These are phyloP conservation scores for Colletotrichum sojae DNA, from an alignment of 2,329 filamentous ascomycete species.

Conservation along the genomic window DNA sequence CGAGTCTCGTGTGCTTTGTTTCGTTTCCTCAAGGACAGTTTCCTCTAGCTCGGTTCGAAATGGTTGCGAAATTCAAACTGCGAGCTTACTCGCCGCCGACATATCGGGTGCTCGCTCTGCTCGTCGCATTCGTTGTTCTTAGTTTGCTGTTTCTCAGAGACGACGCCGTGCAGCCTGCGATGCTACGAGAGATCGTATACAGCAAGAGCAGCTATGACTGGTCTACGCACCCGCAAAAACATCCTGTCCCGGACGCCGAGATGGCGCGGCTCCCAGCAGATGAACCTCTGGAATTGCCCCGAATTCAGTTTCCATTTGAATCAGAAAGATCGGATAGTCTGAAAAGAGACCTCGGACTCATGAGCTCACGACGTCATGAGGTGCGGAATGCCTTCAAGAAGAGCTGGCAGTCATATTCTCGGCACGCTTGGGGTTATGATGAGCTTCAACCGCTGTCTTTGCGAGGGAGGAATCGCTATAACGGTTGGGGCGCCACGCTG, in stretches of 20 bases:
- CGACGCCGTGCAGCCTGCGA: conserved; percentile 6
- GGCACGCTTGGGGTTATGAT: conserved; percentile 61
- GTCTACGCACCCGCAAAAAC: conserved; percentile 40
- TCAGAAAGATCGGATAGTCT: conserved; percentile 27
- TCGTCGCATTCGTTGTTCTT: conserved; percentile 31
- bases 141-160: conserved; percentile 23
- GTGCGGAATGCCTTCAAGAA: conserved; percentile 53
- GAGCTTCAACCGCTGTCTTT: conserved; percentile 60
- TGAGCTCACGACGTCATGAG: conserved; percentile 55
- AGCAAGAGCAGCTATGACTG: conserved; percentile 43
- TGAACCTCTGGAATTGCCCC: conserved; percentile 27
- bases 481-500: conserved; percentile 62
- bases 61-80: conserved; percentile 37
- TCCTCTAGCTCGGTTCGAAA: conserved; percentile 18
- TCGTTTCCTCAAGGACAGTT: not conserved
- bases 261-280: conserved; percentile 40
- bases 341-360: conserved; percentile 47
- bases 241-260: conserved; percentile 39
- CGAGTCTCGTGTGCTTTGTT: conserved; percentile 4
- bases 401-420: conserved; percentile 59
- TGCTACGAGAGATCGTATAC: conserved; percentile 1
- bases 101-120: conserved; percentile 34
- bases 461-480: conserved; percentile 56
- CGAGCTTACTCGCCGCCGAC: conserved; percentile 35
- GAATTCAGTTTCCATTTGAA: conserved; percentile 38